These are phyloP conservation scores for Ramularia collo-cygni DNA, from an alignment of 2,329 filamentous ascomycete species.

Conservation along the genomic window DNA sequence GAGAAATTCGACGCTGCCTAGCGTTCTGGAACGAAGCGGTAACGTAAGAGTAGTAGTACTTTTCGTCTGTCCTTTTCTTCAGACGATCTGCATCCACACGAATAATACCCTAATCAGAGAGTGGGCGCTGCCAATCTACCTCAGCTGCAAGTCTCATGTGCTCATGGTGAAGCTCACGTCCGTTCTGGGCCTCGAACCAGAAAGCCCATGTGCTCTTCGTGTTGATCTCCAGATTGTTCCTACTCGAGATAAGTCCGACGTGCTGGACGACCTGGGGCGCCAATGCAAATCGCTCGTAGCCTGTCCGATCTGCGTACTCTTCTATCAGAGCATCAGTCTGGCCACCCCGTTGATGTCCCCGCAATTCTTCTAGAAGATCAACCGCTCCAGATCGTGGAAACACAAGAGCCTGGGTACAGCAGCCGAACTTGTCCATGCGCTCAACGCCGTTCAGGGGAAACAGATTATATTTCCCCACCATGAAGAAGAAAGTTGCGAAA, in stretches of 20 bases:
- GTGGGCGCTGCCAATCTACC: neutral
- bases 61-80: too few relatives aligned
- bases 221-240: conserved; percentile 8
- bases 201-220: conserved; percentile 13
- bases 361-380: conserved; percentile 28
- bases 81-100: too few relatives aligned
- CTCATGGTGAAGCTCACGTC: conserved; percentile 2
- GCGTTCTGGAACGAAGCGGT: too few relatives aligned
- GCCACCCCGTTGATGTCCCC: conserved; percentile 23
- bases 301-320: conserved; percentile 35
- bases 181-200: conserved; percentile 11
- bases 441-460: conserved; percentile 33
- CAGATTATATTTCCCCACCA: conserved; percentile 35
- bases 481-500: conserved; percentile 35
- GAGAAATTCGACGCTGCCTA: too few relatives aligned
- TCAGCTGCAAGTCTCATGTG: conserved; percentile 3
- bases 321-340: conserved; percentile 38
- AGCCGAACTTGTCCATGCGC: conserved; percentile 37
- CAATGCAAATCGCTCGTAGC: conserved; percentile 36
- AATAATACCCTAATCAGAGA: too few relatives aligned
- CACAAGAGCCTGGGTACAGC: conserved; percentile 40
- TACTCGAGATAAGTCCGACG: conserved; percentile 26
- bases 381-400: conserved; percentile 32
- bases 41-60: too few relatives aligned
- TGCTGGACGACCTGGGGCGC: conserved; percentile 41